Base-by-base conservation (phyloP, 2,329 filamentous ascomycete genomes). In the Furcasterigmium sp. region DNA sequence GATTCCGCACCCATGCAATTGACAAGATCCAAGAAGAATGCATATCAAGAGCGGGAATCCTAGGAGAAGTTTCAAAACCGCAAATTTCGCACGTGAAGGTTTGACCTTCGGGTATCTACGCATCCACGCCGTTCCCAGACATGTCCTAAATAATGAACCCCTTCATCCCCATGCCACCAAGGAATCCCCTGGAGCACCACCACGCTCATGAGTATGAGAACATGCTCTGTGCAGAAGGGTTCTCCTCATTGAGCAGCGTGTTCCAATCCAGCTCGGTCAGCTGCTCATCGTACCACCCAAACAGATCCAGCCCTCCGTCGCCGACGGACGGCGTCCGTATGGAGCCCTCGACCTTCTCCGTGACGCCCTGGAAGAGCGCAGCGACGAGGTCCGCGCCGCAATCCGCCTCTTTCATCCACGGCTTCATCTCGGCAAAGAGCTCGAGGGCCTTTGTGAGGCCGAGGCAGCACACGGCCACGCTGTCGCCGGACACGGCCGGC, bases 201-300 rank as follows among this genome's bases (percentile, higher is more conserved):
- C n/a, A n/a, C n/a, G n/a, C 32, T 35, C 32, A 35, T 11, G 32
- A 35, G 15, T 17, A 35, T 11, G 32, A 35, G n/a, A 35, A 35
- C 32, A 35, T 35, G n/a, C 15, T 35, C 32, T 35, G 32, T 17
- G 32, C n/a, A 20, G 25, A 25, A n/a, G 21, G 7, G 17, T 25
- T 50, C 46, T 58, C 41, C 21, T 53, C 49, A 9, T 50, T 48
- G 4, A 59, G 48, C 19, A 58, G 55, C 2, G 51, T 46, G 17
- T 49, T 47, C 56, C 55, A 59, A 32, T 56, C 51, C 48, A 57
- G 44, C 19, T 55, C 55, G 2, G 48, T 50, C 7, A 58, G 49
- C 42, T 57, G 55, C 44, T 57, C 55, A 23, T 58, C 56, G 38
- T 48, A 53, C 56, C 49, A 57, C 8, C 54, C 54, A 26, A 54